phyloP scores from a whole-genome alignment of 2,329 filamentous ascomycete genomes.

The Xylaria digitata region DNA sequence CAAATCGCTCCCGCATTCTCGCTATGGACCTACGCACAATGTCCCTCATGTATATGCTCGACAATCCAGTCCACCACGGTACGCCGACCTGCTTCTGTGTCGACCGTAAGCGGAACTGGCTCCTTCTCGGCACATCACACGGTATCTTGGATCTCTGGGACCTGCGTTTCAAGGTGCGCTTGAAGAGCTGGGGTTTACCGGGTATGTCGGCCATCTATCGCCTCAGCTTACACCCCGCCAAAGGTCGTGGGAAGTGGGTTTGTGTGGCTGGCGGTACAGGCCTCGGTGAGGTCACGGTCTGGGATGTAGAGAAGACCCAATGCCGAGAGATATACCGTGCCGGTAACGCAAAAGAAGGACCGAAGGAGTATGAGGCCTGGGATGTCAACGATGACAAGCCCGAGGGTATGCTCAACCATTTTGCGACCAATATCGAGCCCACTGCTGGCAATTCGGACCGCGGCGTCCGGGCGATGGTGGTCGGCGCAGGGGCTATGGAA shows the following conservation, averaged over 20 bases:
- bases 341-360: constrained; percentile 68
- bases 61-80: constrained; percentile 92
- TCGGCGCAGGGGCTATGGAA: constrained; percentile 76
- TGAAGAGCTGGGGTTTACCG: constrained; percentile 89
- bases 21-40: constrained; percentile 90
- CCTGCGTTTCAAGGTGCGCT: constrained; percentile 87
- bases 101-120: constrained; percentile 87
- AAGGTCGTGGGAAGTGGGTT: constrained; percentile 83
- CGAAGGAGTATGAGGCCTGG: constrained; percentile 81
- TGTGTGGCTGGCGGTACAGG: constrained; percentile 90
- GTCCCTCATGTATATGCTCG: constrained; percentile 80
- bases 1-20: constrained; percentile 84
- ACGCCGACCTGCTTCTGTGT: constrained; percentile 91
- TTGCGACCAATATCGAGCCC: constrained; percentile 79
- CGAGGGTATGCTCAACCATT: constrained; percentile 86
- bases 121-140: constrained; percentile 90
- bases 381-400: constrained; percentile 90
- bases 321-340: constrained; percentile 90
- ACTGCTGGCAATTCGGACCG: constrained; percentile 62
- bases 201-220: constrained; percentile 84
- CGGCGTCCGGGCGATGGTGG: constrained; percentile 75
- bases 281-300: constrained; percentile 89
- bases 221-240: constrained; percentile 80
- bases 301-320: constrained; percentile 91
- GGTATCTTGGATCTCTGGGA: constrained; percentile 96